Base-by-base conservation (phyloP, 129 eudicot species). In the Tagetes erecta region DNA sequence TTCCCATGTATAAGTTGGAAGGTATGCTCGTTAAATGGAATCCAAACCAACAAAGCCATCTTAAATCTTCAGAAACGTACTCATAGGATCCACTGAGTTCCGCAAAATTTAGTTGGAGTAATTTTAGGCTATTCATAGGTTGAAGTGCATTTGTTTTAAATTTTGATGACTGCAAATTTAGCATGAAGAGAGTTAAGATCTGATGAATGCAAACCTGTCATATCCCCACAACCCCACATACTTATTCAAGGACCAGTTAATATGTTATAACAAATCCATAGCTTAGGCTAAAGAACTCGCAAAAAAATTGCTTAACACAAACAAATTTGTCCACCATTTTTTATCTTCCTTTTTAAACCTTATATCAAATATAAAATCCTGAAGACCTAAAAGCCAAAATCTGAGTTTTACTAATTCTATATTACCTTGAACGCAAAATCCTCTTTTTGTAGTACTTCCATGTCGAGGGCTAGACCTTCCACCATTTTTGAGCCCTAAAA, bases 11-110 rank as follows among this genome's bases (percentile, higher is more conserved):
- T 13, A 83, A 39, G 3, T 45, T 74, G 6, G 40, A 42, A 0
- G 72, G 74, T 44, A 83, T 50, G 2, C 6, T 52, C 50, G 42
- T 74, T 45, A 33, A 2, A n/a, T 78, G 63, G 68, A 52, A 74
- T 53, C 75, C 77, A 56, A 3, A 10, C 86, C 83, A 78, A 8
- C 74, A 74, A 3, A 83, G 64, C 83, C 80, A 83, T 64, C 80
- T 74, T 79, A 83, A 52, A 34, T 44, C 31, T 36, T 53, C 71
- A 1, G 86, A 81, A 41, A 75, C 49, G 36, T 83, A 31, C 14
- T 64, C 13, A 27, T 69, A 71, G 13, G 72, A 6, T 46, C 84
- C 86, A 1, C 3, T 38, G 13, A 83, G 78, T 4, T 69, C 3
- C 67, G 65, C 74, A 55, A 8, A 38, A 35, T 75, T 78, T 2